Evolutionary conservation across 2,329 filamentous ascomycete species (phyloP).

Genomic region (Fusarium subglutinans): DNA sequence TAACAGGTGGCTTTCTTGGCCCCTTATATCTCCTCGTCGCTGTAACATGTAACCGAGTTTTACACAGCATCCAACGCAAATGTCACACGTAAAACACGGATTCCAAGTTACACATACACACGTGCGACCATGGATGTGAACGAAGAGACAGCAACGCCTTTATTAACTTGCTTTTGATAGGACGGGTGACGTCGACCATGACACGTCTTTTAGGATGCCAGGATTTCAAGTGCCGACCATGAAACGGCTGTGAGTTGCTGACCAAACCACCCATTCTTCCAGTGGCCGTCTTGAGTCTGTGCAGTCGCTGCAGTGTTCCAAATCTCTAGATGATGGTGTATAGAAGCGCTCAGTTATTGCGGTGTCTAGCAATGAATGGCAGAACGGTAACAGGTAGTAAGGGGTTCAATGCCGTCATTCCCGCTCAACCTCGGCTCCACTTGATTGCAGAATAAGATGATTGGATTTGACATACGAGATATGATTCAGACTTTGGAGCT

Average conservation of each 20-base stretch:
- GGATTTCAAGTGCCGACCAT: not conserved
- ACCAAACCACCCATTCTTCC: not conserved
- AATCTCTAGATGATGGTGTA: not conserved
- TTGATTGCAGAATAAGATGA: constrained; percentile 9
- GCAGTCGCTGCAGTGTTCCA: not conserved
- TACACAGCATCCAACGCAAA: not conserved
- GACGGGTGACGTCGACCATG: constrained; percentile 22
- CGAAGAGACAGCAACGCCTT: constrained; percentile 3
- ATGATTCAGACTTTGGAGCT: not conserved
- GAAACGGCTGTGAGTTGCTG: not conserved
- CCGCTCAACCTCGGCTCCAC: constrained; percentile 19
- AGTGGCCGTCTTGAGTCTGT: not conserved
- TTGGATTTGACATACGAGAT: constrained; percentile 2
- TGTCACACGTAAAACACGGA: not conserved
- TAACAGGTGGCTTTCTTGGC: not conserved
- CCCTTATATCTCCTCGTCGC: not conserved
- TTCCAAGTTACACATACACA: constrained; percentile 1
- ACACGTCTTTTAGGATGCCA: constrained; percentile 2
- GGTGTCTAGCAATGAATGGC: not conserved
- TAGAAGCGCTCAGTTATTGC: constrained; percentile 6
- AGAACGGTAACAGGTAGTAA: not conserved
- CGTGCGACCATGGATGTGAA: constrained; percentile 6
- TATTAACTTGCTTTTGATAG: not conserved
- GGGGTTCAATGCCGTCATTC: constrained; percentile 28
- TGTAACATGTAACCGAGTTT: not conserved